These are phyloP conservation scores for Aureobasidium melanogenum DNA, from an alignment of 2,329 filamentous ascomycete species.

Conservation along the genomic window DNA sequence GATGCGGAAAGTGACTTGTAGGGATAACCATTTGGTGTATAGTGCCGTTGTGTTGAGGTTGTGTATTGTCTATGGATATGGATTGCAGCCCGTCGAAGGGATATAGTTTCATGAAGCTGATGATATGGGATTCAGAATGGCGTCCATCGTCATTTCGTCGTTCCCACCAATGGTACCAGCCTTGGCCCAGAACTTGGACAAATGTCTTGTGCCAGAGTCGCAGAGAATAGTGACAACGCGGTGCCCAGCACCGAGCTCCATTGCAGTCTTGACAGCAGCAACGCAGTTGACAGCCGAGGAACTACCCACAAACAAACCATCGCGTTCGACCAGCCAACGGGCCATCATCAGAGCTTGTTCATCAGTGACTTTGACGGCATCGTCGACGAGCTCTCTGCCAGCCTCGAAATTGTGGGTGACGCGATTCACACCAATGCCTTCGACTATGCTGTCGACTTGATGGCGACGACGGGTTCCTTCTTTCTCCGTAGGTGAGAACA, in stretches of 20 bases:
- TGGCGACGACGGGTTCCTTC: constrained; percentile 83
- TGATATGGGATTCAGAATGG: constrained; percentile 31
- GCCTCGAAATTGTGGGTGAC: constrained; percentile 90
- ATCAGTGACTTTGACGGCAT: constrained; percentile 82
- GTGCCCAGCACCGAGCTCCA: constrained; percentile 49
- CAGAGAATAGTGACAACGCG: constrained; percentile 75
- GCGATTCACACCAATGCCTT: constrained; percentile 91
- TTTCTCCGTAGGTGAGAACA: constrained; percentile 82
- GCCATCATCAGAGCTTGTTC: constrained; percentile 88
- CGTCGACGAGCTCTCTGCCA: constrained; percentile 76
- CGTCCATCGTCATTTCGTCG: constrained; percentile 43
- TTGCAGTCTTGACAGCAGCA: constrained; percentile 61
- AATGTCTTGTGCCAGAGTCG: constrained; percentile 64
- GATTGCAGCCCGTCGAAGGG: no score
- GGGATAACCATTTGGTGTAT: no score
- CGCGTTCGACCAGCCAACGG: constrained; percentile 89
- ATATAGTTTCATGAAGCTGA: neutral
- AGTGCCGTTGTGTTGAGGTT: no score
- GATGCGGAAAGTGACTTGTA: no score
- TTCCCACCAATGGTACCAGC: constrained; percentile 55
- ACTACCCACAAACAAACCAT: constrained; percentile 89
- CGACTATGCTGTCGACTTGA: constrained; percentile 93
- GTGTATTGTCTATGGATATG: neutral
- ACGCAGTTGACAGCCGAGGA: constrained; percentile 86
- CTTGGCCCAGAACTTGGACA: constrained; percentile 77